A percentile compares a stretch with the other conserved stretches of the same genome.
These are phyloP conservation scores for Ramalina peruviana DNA, from an alignment of 495 filamentous ascomycete species.

Conservation along the genomic window DNA sequence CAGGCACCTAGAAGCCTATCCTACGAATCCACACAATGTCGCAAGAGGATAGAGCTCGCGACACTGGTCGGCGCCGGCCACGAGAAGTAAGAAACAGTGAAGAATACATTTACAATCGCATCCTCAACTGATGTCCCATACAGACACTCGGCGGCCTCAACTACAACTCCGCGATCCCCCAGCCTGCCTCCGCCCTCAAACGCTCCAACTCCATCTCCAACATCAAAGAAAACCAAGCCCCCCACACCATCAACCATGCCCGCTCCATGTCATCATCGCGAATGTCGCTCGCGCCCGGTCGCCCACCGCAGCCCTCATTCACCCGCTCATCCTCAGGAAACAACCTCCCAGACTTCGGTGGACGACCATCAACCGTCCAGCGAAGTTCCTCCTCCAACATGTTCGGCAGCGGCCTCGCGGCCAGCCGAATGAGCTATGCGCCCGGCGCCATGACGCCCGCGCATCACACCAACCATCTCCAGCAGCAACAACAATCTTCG, in stretches of 20 bases:
- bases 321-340: slow-evolving; percentile 67
- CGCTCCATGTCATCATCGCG: slow-evolving; percentile 71
- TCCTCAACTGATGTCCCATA: slow-evolving; percentile 8
- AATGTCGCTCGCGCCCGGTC: slow-evolving; percentile 65
- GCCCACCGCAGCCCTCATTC: slow-evolving; percentile 75
- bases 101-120: slow-evolving; percentile 1
- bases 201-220: slow-evolving; percentile 72
- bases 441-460: slow-evolving; percentile 37
- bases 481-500: slow-evolving; percentile 29
- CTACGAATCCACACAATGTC: slow-evolving; percentile 39
- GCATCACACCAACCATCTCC: background rate
- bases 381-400: slow-evolving; percentile 62
- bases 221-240: slow-evolving; percentile 45
- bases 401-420: slow-evolving; percentile 36
- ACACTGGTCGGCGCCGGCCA: slow-evolving; percentile 53
- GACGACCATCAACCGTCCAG: slow-evolving; percentile 65
- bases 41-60: slow-evolving; percentile 29
- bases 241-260: slow-evolving; percentile 55
- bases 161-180: slow-evolving; percentile 68
- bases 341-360: slow-evolving; percentile 52
- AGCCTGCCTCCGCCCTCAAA: slow-evolving; percentile 90
- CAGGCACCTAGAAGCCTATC: background rate
- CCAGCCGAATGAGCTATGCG: slow-evolving; percentile 42
- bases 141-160: slow-evolving; percentile 70
- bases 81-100: slow-evolving; percentile 44